These are phyloP conservation scores for Gymnopus androsaceus DNA, from an alignment of 1,284 basidiomycete genomes.

Conservation along the genomic window DNA sequence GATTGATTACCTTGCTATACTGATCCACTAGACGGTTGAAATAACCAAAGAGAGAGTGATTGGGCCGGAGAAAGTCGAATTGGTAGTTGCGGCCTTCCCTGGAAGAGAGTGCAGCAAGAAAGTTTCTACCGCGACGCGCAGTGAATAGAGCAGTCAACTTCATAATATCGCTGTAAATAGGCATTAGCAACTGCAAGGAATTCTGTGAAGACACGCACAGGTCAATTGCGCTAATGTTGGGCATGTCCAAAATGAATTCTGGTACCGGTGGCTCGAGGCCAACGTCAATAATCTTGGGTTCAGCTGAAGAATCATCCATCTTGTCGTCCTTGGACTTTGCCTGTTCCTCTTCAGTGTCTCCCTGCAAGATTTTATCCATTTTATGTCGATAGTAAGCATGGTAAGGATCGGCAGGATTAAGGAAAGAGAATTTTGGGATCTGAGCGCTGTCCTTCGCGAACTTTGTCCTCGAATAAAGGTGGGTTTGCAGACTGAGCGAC, in stretches of 20 bases:
- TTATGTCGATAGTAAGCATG: conserved; percentile 95
- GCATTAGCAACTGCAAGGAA: conserved; percentile 4
- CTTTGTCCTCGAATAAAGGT: conserved; percentile 90
- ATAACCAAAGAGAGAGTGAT: conserved; percentile 93
- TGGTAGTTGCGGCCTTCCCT: conserved; percentile 95
- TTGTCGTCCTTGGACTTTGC: conserved; percentile 46
- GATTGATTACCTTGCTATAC: conserved; percentile 90
- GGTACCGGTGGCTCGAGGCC: conserved; percentile 82
- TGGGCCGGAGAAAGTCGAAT: conserved; percentile 96
- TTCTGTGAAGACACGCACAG: conserved; percentile 58
- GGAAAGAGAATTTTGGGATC: conserved; percentile 97
- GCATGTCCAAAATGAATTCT: conserved; percentile 88
- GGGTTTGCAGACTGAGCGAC: conserved; percentile 92
- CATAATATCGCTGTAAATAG: conserved; percentile 73
- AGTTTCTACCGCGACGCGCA: conserved; percentile 86
- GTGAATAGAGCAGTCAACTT: conserved; percentile 96
- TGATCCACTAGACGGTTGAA: conserved; percentile 98
- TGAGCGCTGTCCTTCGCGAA: conserved; percentile 89
- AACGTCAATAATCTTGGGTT: conserved; percentile 46
- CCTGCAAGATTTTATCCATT: conserved; percentile 75
- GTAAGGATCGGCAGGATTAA: conserved; percentile 93
- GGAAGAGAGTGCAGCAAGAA: conserved; percentile 84
- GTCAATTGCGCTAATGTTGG: conserved; percentile 88
- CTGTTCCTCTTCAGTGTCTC: conserved; percentile 70
- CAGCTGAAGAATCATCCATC: conserved; percentile 37